Evolutionary conservation across 345 rosid species (phyloP), one percentile per base, ranked within the genome.

Genomic region (Dipteronia dyeriana): DNA sequence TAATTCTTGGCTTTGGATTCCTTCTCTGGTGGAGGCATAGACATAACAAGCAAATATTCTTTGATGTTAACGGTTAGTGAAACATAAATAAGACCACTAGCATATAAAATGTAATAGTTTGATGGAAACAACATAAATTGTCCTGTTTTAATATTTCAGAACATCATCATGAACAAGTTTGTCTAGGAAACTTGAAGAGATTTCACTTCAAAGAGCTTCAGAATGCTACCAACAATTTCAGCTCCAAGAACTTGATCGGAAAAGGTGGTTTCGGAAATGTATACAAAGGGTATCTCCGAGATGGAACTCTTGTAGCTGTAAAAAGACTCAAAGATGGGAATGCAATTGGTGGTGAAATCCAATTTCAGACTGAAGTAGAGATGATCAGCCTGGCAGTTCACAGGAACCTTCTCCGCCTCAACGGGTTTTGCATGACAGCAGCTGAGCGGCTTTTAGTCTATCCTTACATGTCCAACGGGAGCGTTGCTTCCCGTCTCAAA

Each of bases 341-440:
- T 81, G 90, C 92, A 39, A 80, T 83, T 0, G 92, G 97, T 43
- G 97, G 97, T 2, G 94, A 91, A 77, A 82, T 79, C 81, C 98
- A 96, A 74, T 96, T 96, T 75, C 99, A 94, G 82, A 96, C 93
- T 0, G 98, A 96, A 76, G 90, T 96, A 34, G 97, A 90, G 84
- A 94, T 96, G 97, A 96, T 94, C 78, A 94, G 99, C 86, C 85
- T 96, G 26, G 98, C 99, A 43, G 98, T 92, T 17, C 99, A 94
- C 62, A 87, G 95, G 5, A 89, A 96, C 68, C 97, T 96, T 59
- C 98, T 96, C 53, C 91, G 89, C 1, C 90, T 94, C 20, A 87
- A 83, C 0, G 95, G 99, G 53, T 96, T 94, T 75, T 96, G 97
- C 75, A 87, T 90, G 85, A 90, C 95, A 66, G 75, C 91, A 45